Evolutionary conservation across 306 rosid species (phyloP).

Genomic region (Coriaria nepalensis): DNA sequence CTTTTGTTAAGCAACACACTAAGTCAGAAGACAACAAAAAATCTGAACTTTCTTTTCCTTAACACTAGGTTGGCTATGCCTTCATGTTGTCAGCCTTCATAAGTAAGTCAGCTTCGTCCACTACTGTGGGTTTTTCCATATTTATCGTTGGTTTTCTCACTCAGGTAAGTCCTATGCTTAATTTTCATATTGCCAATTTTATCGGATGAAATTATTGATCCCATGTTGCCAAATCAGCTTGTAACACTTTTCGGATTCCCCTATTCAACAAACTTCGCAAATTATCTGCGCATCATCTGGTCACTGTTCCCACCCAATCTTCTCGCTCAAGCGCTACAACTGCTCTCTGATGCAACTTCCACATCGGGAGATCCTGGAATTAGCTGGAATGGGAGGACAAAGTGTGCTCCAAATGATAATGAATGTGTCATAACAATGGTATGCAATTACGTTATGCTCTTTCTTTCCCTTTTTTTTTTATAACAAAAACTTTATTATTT

Average conservation of each 20-base stretch:
- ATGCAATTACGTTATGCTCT: slow-evolving; percentile 19
- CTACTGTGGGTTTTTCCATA: slow-evolving; percentile 53
- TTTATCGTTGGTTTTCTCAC: slow-evolving; percentile 60
- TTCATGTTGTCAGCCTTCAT: slow-evolving; percentile 82
- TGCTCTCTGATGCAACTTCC: slow-evolving; percentile 48
- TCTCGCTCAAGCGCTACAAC: slow-evolving; percentile 44
- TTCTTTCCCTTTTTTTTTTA: too few species aligned
- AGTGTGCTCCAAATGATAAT: slow-evolving; percentile 25
- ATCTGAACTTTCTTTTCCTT: too few species aligned
- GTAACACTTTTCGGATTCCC: slow-evolving; percentile 47
- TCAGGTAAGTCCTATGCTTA: slow-evolving; percentile 42
- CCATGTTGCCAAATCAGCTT: slow-evolving; percentile 35
- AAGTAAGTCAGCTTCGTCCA: slow-evolving; percentile 64
- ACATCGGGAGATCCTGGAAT: slow-evolving; percentile 44
- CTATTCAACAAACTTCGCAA: slow-evolving; percentile 11
- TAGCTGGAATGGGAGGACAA: slow-evolving; percentile 60
- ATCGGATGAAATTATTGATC: slow-evolving; percentile 10
- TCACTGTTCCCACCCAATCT: slow-evolving; percentile 85
- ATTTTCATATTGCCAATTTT: slow-evolving; percentile 9
- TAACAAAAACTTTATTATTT: too few species aligned
- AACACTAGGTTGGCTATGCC: slow-evolving; percentile 69
- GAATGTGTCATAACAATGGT: slow-evolving; percentile 66
- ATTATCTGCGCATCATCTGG: slow-evolving; percentile 26
- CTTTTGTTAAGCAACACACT: too few species aligned
- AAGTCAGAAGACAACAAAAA: too few species aligned